phyloP scores from a whole-genome alignment of 345 rosid genomes.

The Excoecaria agallocha region DNA sequence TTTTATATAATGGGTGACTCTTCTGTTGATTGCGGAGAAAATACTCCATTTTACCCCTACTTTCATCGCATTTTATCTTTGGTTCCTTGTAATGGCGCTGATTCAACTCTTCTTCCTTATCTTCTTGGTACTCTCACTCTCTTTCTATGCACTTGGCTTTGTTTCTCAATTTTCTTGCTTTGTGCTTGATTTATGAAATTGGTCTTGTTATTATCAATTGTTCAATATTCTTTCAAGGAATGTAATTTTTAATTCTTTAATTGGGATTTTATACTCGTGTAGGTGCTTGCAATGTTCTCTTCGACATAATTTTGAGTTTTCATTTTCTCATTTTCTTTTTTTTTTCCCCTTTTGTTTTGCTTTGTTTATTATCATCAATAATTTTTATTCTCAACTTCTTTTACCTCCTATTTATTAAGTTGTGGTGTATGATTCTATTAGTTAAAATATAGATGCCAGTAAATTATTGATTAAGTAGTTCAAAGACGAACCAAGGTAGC shows the following conservation, averaged over 20 bases:
- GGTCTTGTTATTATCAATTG: neutral
- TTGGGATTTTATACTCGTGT: neutral
- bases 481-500: neutral
- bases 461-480: too few species aligned
- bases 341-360: too few species aligned
- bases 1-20: constrained; percentile 63
- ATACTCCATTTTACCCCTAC: constrained; percentile 48
- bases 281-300: neutral
- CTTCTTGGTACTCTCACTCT: constrained; percentile 42
- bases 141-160: neutral
- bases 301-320: neutral
- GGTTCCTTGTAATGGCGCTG: constrained; percentile 53
- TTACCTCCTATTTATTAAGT: neutral
- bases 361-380: neutral
- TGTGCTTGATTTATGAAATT: neutral
- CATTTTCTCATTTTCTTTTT: neutral
- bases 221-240: neutral
- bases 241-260: neutral
- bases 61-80: constrained; percentile 50
- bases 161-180: neutral
- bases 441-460: neutral
- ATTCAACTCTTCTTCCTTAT: constrained; percentile 50
- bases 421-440: neutral
- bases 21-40: constrained; percentile 64
- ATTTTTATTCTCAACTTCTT: neutral